These are phyloP conservation scores for Solanum aculeatissimum DNA, from an alignment of 305 asterid genomes.

Conservation along the genomic window DNA sequence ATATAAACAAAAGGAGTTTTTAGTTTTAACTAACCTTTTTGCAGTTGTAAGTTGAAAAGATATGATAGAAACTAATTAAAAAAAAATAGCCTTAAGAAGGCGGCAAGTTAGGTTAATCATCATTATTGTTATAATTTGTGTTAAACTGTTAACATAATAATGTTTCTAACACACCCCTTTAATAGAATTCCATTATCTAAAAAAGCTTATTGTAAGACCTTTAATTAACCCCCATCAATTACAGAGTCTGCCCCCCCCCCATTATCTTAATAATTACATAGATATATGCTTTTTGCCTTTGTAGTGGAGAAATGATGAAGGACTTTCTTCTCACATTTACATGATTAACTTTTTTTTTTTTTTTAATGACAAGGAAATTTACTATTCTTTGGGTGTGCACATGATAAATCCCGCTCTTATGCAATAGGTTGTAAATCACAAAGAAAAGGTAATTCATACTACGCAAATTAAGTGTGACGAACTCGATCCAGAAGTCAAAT, in stretches of 20 bases:
- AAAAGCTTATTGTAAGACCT: not conserved
- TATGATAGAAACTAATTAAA: not conserved
- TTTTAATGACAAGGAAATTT: not conserved
- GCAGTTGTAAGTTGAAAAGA: not conserved
- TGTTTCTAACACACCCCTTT: not conserved
- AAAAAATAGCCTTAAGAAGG: constrained; percentile 3
- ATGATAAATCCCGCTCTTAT: no score
- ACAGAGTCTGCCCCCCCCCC: constrained; percentile 34
- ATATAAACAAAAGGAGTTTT: not conserved
- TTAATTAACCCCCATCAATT: constrained; percentile 33
- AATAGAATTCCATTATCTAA: constrained; percentile 7
- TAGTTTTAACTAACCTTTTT: not conserved
- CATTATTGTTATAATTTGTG: not conserved
- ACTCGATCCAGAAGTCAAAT: no score
- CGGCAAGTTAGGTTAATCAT: not conserved
- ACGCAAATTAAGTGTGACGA: no score
- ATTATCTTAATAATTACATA: constrained; percentile 30
- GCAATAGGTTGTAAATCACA: no score
- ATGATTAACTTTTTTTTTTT: constrained; percentile 15
- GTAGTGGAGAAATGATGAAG: constrained; percentile 38
- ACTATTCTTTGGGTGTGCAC: no score
- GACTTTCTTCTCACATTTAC: constrained; percentile 34
- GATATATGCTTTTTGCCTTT: constrained; percentile 20
- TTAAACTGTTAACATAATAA: not conserved
- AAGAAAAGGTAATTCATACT: fast-evolving